Evolutionary conservation across 768 basidiomycete species (phyloP).

Genomic region (Auricularia sp.): DNA sequence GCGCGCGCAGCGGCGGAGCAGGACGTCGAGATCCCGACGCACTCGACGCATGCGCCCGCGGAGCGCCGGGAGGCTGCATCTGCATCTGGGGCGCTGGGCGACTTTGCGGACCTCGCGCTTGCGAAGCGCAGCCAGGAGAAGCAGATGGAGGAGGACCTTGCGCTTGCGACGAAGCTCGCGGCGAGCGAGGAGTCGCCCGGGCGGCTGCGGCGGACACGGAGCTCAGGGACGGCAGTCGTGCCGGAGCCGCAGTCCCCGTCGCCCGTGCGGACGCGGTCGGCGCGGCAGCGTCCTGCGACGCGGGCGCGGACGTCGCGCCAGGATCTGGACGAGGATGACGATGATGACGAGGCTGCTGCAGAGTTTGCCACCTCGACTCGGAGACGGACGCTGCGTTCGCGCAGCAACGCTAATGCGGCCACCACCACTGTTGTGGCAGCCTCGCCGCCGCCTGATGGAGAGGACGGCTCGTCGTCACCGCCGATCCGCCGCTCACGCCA

Average conservation of each 20-base stretch:
- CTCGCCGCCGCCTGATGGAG: neutral
- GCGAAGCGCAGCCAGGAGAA: neutral
- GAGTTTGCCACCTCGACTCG: neutral
- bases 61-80: neutral
- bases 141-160: constrained; percentile 1
- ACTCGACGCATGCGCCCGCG: constrained; percentile 3
- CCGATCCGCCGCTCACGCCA: neutral
- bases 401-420: too few species aligned
- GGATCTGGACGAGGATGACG: neutral
- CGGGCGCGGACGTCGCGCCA: neutral
- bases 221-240: neutral
- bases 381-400: too few species aligned
- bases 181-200: constrained; percentile 2
- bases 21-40: neutral
- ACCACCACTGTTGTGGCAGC: too few species aligned
- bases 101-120: constrained; percentile 2
- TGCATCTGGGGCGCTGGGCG: neutral
- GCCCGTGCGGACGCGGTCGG: neutral
- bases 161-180: constrained; percentile 4
- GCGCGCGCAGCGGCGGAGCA: constrained; percentile 1
- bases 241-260: neutral
- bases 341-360: neutral
- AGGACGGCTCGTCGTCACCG: neutral
- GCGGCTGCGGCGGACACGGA: constrained; percentile 5
- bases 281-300: neutral